Evolutionary conservation across 2,329 filamentous ascomycete species (phyloP), one percentile per base, ranked within the genome.

Genomic region (Triangularia setosa): DNA sequence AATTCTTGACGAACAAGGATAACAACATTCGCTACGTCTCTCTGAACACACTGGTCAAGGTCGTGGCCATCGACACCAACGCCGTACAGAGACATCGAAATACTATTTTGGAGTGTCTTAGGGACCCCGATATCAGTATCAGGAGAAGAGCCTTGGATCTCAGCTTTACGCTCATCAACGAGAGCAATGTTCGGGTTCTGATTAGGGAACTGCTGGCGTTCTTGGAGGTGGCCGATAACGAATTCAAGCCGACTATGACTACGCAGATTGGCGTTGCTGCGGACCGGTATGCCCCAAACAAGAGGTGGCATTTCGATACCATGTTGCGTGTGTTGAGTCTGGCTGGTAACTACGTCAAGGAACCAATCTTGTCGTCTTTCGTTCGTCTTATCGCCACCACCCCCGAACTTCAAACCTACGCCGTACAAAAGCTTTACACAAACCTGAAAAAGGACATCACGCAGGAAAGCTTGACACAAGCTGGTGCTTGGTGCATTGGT

Each of bases 21-120:
- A 99, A 99, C 83, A 99, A 99, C 75, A 99, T 99, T 72, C 90
- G 95, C 77, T 99, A 99, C 74, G 95, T 99, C 60, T 95, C 95
- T 18, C 83, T 99, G 60, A 99, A 99, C 78, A 99, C 95, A 0
- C 82, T 99, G 58, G 96, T 97, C 79, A 98, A 97, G 78, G 95
- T 99, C 18, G 95, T 99, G 56, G 95, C 95, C 3, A 93, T 99
- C 58, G 95, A 99, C 76, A 95, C 95, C 14, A 98, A 98, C 75
- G 95, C 95, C 3, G 95, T 99, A 1, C 95, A 99, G 77, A 85
- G 95, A 74, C 95, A 99, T 77, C 88, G 96, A 62, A 99, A 98
- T 79, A 99, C 95, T 0, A 98, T 99, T 67, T 81, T 99, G 35
- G 95, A 99, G 76, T 99, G 95, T 79, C 80, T 99, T 66, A 87